These are phyloP conservation scores for Leptodontidium sp. DNA, from an alignment of 2,329 filamentous ascomycete species.

Conservation along the genomic window DNA sequence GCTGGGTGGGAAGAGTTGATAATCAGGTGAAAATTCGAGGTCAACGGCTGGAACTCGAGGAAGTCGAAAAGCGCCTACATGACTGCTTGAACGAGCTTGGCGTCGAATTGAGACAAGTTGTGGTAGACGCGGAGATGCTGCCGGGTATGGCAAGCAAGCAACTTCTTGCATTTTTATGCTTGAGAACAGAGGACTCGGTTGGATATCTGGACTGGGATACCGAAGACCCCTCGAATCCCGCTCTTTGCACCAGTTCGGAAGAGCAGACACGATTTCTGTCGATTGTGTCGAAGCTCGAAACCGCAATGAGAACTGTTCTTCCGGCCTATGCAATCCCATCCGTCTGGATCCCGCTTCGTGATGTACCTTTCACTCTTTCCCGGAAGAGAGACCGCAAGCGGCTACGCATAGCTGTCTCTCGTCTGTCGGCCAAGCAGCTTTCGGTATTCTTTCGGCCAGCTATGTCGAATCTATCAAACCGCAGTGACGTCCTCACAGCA, in stretches of 20 bases:
- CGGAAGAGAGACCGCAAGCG: constrained; percentile 14
- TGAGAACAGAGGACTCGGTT: neutral
- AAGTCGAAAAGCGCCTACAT: constrained; percentile 41
- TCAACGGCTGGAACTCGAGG: constrained; percentile 61
- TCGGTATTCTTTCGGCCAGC: neutral
- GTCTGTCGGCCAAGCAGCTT: neutral
- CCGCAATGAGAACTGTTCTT: neutral
- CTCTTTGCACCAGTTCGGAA: neutral
- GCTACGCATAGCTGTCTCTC: neutral
- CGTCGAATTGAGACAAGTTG: neutral
- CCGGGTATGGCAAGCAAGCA: constrained; percentile 3
- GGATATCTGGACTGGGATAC: constrained; percentile 6
- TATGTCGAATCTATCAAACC: neutral
- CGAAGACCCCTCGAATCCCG: neutral
- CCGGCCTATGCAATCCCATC: constrained; percentile 2
- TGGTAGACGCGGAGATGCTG: constrained; percentile 5
- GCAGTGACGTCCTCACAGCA: neutral
- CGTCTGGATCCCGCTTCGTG: constrained; percentile 3
- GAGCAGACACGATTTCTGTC: constrained; percentile 2
- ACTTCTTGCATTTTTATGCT: constrained; percentile 14
- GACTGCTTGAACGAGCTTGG: neutral
- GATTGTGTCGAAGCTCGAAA: neutral
- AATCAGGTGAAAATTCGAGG: constrained; percentile 71
- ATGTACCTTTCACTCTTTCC: constrained; percentile 12
- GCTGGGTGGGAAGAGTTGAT: constrained; percentile 69